phyloP scores from a whole-genome alignment of 805 yeast species.

The Hanseniaspora meyeri region DNA sequence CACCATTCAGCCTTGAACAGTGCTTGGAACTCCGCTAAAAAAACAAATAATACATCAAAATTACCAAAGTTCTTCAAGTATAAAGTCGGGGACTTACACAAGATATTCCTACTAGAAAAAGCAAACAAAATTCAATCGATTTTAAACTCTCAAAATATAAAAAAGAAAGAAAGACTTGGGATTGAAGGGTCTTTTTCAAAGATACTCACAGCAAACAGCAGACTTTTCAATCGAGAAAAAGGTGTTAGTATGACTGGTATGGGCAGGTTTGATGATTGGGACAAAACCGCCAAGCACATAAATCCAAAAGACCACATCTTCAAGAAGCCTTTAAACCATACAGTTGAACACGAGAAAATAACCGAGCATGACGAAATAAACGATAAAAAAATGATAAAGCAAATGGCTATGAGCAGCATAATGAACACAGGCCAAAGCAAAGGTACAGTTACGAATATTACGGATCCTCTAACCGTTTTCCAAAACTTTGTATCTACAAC shows the following conservation, averaged over 20 bases:
- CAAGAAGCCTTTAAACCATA: neutral
- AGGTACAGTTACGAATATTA: neutral
- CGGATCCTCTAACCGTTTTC: neutral
- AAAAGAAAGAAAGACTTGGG: neutral
- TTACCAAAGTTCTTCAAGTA: neutral
- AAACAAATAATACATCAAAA: neutral
- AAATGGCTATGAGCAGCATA: neutral
- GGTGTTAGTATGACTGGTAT: slow-evolving; percentile 1
- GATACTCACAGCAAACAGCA: neutral
- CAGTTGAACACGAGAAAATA: neutral
- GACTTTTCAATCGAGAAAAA: neutral
- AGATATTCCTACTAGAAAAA: neutral
- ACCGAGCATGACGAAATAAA: neutral
- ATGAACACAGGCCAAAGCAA: neutral
- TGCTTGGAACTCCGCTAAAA: neutral
- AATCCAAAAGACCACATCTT: neutral
- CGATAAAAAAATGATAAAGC: neutral
- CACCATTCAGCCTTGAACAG: neutral
- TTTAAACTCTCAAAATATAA: neutral
- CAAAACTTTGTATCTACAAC: neutral
- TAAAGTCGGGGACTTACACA: neutral
- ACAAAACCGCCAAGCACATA: neutral
- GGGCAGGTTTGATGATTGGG: neutral
- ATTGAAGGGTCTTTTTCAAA: neutral
- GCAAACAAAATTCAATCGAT: neutral